phyloP scores from a whole-genome alignment of 768 basidiomycete species.

The Nidularia pulvinata region DNA sequence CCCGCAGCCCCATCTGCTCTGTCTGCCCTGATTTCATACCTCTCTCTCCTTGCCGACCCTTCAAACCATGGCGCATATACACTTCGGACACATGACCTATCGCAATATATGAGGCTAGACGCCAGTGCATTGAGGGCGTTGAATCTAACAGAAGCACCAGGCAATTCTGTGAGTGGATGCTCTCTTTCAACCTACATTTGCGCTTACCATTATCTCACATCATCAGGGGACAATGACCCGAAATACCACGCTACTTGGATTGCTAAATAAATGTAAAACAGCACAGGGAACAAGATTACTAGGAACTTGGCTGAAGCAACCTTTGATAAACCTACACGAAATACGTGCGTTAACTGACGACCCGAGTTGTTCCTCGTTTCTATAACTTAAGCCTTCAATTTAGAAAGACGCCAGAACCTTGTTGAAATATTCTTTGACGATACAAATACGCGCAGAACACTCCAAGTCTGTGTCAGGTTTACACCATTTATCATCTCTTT shows the following conservation, averaged over 20 bases:
- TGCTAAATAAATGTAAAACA: constrained; percentile 96
- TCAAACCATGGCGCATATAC: constrained; percentile 81
- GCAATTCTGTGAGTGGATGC: constrained; percentile 40
- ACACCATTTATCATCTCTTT: not conserved
- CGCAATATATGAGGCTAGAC: constrained; percentile 95
- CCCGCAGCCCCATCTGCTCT: constrained; percentile 80
- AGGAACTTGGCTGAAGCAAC: constrained; percentile 95
- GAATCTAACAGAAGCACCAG: constrained; percentile 76
- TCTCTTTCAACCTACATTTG: too few relatives aligned
- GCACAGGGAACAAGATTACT: constrained; percentile 89
- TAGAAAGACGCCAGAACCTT: constrained; percentile 84
- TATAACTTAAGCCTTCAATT: not conserved
- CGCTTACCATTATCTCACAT: not conserved
- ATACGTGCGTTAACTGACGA: constrained; percentile 59
- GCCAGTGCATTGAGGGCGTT: constrained; percentile 92
- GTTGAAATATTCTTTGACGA: constrained; percentile 89
- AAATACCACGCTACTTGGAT: constrained; percentile 85
- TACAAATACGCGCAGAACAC: constrained; percentile 59
- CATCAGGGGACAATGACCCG: constrained; percentile 61
- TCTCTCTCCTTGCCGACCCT: constrained; percentile 75
- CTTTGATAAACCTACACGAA: constrained; percentile 90
- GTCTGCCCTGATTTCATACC: constrained; percentile 80
- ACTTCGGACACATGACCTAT: constrained; percentile 85
- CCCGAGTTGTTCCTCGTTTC: not conserved
- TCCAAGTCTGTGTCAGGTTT: constrained; percentile 56